A percentile compares a stretch with the other conserved stretches of the same genome.
Evolutionary conservation across 805 yeast genomes (phyloP).

Genomic region (Pichia manshurica): DNA sequence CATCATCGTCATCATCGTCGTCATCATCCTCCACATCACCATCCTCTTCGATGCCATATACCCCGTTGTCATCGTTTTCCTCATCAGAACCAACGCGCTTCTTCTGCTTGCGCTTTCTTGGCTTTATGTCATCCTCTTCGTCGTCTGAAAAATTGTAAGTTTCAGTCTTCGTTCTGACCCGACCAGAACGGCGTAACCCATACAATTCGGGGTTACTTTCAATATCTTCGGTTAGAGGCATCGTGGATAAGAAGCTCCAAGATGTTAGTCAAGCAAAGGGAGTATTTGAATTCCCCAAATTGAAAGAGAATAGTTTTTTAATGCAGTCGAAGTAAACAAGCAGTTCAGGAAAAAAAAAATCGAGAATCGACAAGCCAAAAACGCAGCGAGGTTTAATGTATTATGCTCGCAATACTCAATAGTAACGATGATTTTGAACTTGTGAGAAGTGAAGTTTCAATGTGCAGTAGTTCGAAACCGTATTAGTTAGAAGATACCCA

Average conservation of each 20-base stretch:
- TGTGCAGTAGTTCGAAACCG: too few relatives aligned
- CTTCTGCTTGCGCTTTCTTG: constrained; percentile 14
- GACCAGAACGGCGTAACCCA: constrained; percentile 71
- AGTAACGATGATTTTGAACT: too few relatives aligned
- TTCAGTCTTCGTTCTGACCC: constrained; percentile 43
- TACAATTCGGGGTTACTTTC: constrained; percentile 73
- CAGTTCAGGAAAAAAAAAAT: background rate
- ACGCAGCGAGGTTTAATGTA: too few relatives aligned
- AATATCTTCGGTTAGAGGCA: constrained; percentile 38
- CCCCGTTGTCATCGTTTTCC: constrained; percentile 21
- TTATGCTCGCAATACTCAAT: too few relatives aligned
- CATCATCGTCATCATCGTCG: constrained; percentile 31
- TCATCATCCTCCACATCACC: constrained; percentile 29
- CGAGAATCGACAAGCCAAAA: background rate
- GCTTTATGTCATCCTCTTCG: constrained; percentile 27
- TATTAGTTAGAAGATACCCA: too few relatives aligned
- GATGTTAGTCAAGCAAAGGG: too few relatives aligned
- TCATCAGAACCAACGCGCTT: constrained; percentile 19
- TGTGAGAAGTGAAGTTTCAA: too few relatives aligned
- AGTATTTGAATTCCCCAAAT: background rate
- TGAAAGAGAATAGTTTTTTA: background rate
- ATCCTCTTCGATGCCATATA: constrained; percentile 21
- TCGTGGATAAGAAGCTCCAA: background rate
- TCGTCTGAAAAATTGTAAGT: constrained; percentile 31
- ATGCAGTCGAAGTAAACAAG: background rate